phyloP scores from a whole-genome alignment of 202 grass and related monocot genomes.

The Eragrostis tef region DNA sequence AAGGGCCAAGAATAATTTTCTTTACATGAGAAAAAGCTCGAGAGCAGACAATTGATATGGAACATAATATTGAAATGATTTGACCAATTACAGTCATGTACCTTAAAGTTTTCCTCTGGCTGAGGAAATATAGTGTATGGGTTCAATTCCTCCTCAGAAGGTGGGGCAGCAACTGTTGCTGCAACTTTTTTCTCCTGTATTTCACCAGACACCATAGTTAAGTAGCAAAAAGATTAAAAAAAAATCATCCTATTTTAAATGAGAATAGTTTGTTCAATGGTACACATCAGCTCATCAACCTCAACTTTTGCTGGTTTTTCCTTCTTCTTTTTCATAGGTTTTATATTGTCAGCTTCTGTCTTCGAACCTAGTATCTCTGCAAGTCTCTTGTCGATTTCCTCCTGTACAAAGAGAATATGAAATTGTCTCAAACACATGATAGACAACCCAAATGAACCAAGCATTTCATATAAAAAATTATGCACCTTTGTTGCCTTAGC shows the following conservation, averaged over 20 bases:
- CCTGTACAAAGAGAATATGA: constrained; percentile 58
- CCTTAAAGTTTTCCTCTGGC: constrained; percentile 85
- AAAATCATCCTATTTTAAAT: constrained; percentile 14
- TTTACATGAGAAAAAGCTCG: not conserved
- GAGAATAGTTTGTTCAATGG: not conserved
- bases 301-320: constrained; percentile 80
- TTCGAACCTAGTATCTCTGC: constrained; percentile 69
- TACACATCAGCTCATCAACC: constrained; percentile 48
- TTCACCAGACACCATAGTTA: constrained; percentile 34
- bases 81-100: constrained; percentile 37
- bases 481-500: constrained; percentile 77
- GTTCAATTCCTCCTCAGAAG: constrained; percentile 80
- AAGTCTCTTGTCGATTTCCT: constrained; percentile 79
- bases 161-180: constrained; percentile 47
- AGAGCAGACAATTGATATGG: not conserved
- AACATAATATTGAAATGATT: not conserved
- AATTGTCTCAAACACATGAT: constrained; percentile 13
- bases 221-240: not conserved
- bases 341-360: constrained; percentile 80
- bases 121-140: constrained; percentile 90
- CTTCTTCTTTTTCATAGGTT: constrained; percentile 90
- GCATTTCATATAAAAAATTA: constrained; percentile 4
- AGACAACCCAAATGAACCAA: constrained; percentile 11
- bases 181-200: constrained; percentile 68
- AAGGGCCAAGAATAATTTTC: not conserved